Conservation (phyloP, 1,139 yeast species). For the Petasospora rhodanensis region DNA sequence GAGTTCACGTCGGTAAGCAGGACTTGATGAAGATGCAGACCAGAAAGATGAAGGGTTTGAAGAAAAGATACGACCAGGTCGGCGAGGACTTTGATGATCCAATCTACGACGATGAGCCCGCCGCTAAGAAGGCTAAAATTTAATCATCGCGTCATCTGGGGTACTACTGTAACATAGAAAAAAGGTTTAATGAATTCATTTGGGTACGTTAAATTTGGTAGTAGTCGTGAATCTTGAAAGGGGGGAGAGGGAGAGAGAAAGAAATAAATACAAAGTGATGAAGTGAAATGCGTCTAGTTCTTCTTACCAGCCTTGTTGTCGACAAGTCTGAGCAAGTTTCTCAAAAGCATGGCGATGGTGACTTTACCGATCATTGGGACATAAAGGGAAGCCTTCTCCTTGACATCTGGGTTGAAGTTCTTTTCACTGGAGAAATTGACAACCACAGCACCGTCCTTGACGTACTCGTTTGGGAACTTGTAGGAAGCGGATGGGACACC, state of each 20-base stretch:
- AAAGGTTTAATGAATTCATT: not conserved
- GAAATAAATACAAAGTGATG: too few relatives aligned
- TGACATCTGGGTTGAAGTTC: slow-evolving; percentile 78
- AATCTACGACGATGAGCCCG: slow-evolving; percentile 40
- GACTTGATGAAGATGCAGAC: slow-evolving; percentile 88
- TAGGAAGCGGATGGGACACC: slow-evolving; percentile 86
- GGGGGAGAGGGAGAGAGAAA: too few relatives aligned
- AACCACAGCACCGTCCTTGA: slow-evolving; percentile 84
- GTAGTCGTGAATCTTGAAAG: too few relatives aligned
- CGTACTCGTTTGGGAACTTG: slow-evolving; percentile 78
- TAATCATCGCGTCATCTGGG: slow-evolving; percentile 14
- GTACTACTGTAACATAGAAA: not conserved
- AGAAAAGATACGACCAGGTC: slow-evolving; percentile 78
- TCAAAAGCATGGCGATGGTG: slow-evolving; percentile 86
- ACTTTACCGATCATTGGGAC: slow-evolving; percentile 97
- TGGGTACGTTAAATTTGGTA: too few relatives aligned
- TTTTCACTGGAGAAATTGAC: slow-evolving; percentile 86
- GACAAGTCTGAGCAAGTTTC: slow-evolving; percentile 78
- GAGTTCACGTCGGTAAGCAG: slow-evolving; percentile 94
- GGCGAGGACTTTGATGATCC: slow-evolving; percentile 51
- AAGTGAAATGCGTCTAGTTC: not conserved
- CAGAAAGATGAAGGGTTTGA: slow-evolving; percentile 97
- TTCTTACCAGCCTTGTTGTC: slow-evolving; percentile 38
- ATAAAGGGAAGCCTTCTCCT: slow-evolving; percentile 80
- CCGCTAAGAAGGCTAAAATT: slow-evolving; percentile 35